Evolutionary conservation across 345 rosid species (phyloP).

Genomic region (Salix viminalis): DNA sequence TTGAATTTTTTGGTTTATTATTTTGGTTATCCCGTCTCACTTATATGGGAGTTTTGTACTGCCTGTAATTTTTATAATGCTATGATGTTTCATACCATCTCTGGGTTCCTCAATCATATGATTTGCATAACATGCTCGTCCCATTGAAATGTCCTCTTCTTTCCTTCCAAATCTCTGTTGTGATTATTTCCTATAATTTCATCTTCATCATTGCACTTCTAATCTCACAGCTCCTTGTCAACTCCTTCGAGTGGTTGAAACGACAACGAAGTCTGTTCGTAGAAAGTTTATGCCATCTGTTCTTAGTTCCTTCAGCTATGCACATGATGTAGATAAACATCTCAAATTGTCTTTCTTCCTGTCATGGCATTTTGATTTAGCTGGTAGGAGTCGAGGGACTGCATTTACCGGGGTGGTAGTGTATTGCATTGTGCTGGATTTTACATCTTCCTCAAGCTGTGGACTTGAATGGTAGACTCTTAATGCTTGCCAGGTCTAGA

Average conservation of each 20-base stretch:
- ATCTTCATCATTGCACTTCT: neutral
- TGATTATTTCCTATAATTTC: neutral
- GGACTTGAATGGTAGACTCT: neutral
- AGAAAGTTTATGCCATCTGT: neutral
- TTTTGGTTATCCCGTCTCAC: conserved; percentile 22
- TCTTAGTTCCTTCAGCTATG: too few species aligned
- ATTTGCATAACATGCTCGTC: conserved; percentile 10
- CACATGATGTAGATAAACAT: neutral
- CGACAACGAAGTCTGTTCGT: neutral
- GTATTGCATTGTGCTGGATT: neutral
- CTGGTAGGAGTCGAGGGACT: neutral
- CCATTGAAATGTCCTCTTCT: neutral
- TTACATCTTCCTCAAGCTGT: neutral
- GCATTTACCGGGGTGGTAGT: neutral
- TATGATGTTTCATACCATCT: conserved; percentile 15
- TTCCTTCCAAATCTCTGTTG: neutral
- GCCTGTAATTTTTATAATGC: conserved; percentile 45
- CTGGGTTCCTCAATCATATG: conserved; percentile 17
- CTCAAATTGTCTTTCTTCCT: neutral
- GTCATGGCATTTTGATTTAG: neutral
- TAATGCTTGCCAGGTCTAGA: neutral
- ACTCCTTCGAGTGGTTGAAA: neutral
- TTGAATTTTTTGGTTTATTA: conserved; percentile 21
- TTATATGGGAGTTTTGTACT: conserved; percentile 29
- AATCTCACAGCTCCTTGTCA: neutral